A percentile compares a stretch with the other conserved stretches of the same genome.
phyloP scores from a whole-genome alignment of 2,329 filamentous ascomycete species.

The Chrysoporthe puriensis region DNA sequence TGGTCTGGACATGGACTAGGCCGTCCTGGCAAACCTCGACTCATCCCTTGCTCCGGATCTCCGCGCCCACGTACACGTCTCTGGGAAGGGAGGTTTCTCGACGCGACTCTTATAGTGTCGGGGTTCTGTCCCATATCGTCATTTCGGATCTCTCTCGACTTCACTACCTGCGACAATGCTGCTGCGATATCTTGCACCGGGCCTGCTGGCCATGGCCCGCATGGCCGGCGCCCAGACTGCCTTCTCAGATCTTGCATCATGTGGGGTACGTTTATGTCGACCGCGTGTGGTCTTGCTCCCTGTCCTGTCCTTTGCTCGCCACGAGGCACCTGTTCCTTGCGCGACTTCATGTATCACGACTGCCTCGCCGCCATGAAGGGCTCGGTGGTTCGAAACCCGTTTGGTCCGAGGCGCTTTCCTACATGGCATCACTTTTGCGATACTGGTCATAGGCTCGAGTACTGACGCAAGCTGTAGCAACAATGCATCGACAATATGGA shows the following conservation, averaged over 20 bases:
- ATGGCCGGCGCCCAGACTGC: conserved; percentile 23
- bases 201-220: conserved; percentile 19
- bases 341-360: too few species aligned
- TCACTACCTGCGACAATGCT: conserved; percentile 17
- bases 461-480: conserved; percentile 22
- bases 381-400: too few species aligned
- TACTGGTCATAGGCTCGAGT: background rate
- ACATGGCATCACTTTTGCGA: background rate
- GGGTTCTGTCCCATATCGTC: background rate
- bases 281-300: background rate
- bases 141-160: background rate
- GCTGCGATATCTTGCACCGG: conserved; percentile 21
- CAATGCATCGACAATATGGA: conserved; percentile 21
- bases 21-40: background rate
- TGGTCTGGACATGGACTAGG: conserved; percentile 3
- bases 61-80: conserved; percentile 1
- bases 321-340: background rate
- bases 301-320: background rate
- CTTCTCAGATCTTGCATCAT: conserved; percentile 25
- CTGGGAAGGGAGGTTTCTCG: conserved; percentile 2
- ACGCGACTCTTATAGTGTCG: background rate
- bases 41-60: conserved; percentile 9
- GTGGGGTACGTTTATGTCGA: conserved; percentile 23
- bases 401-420: background rate
- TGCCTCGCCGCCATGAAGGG: too few species aligned